These are phyloP conservation scores for Amphirosellinia nigrospora DNA, from an alignment of 495 filamentous ascomycete genomes.

Conservation along the genomic window DNA sequence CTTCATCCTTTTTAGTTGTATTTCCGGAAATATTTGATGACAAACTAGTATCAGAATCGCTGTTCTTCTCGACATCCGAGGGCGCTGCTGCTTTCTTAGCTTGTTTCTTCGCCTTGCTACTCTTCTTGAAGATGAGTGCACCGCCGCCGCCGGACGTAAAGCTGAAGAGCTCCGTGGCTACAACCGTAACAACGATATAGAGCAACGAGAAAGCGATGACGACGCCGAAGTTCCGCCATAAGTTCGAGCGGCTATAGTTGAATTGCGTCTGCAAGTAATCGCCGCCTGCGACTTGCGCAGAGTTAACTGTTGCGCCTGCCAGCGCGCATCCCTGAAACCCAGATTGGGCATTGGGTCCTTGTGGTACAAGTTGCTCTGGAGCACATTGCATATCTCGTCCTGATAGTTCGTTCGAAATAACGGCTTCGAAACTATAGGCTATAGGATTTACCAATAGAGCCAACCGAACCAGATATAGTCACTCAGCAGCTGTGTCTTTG, in stretches of 20 bases:
- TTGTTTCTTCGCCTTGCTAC: conserved; percentile 61
- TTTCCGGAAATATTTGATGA: conserved; percentile 34
- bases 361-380: conserved; percentile 61
- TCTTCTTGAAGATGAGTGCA: conserved; percentile 72
- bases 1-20: conserved; percentile 43
- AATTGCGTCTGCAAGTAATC: conserved; percentile 63
- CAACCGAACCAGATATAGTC: conserved; percentile 64
- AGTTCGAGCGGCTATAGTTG: conserved; percentile 65
- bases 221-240: conserved; percentile 85
- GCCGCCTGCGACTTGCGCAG: conserved; percentile 57
- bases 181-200: conserved; percentile 71
- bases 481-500: conserved; percentile 44
- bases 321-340: conserved; percentile 68
- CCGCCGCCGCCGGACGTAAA: conserved; percentile 58
- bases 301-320: conserved; percentile 57
- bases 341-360: conserved; percentile 54
- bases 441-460: conserved; percentile 63
- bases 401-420: conserved; percentile 61
- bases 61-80: conserved; percentile 56
- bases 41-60: conserved; percentile 21
- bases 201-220: conserved; percentile 71
- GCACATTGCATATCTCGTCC: conserved; percentile 60
- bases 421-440: conserved; percentile 63
- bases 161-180: conserved; percentile 48
- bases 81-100: conserved; percentile 49